Percentiles rank a stretch among this genome's conserved stretches.
Evolutionary conservation across 352 stramenopile genomes (phyloP).

Genomic region (Globisporangium spiculum): DNA sequence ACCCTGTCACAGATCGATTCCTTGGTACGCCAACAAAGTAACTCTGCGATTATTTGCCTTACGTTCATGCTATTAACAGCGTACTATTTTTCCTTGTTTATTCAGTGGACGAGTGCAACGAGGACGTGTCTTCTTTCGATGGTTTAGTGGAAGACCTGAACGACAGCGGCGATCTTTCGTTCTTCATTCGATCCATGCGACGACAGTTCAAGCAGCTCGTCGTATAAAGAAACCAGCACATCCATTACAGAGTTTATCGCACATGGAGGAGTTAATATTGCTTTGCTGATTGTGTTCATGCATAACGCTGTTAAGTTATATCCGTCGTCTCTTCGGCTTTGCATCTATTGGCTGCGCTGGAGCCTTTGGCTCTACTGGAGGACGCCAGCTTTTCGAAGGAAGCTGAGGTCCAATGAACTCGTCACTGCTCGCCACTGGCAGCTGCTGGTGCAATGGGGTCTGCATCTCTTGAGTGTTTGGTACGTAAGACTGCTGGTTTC

Average conservation of each 20-base stretch:
- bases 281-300: constrained; percentile 10
- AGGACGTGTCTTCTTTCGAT: constrained; percentile 41
- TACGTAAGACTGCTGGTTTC: neutral
- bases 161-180: constrained; percentile 57
- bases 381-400: neutral
- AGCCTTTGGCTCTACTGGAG: neutral
- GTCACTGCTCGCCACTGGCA: neutral
- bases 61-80: no score
- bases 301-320: neutral
- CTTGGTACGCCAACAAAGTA: constrained; percentile 31
- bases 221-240: constrained; percentile 18
- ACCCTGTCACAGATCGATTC: constrained; percentile 52
- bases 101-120: constrained; percentile 65
- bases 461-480: neutral
- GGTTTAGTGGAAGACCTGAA: constrained; percentile 66
- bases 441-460: neutral
- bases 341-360: neutral
- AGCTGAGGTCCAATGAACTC: constrained; percentile 13
- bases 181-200: constrained; percentile 78
- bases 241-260: neutral
- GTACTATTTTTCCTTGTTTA: no score
- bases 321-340: constrained; percentile 12
- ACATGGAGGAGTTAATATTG: constrained; percentile 7
- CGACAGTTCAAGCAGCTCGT: constrained; percentile 70
- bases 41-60: neutral